Evolutionary conservation across 31 red algal species (phyloP), one percentile per base, ranked within the genome.

Genomic region (Bonnemaisonia californica): DNA sequence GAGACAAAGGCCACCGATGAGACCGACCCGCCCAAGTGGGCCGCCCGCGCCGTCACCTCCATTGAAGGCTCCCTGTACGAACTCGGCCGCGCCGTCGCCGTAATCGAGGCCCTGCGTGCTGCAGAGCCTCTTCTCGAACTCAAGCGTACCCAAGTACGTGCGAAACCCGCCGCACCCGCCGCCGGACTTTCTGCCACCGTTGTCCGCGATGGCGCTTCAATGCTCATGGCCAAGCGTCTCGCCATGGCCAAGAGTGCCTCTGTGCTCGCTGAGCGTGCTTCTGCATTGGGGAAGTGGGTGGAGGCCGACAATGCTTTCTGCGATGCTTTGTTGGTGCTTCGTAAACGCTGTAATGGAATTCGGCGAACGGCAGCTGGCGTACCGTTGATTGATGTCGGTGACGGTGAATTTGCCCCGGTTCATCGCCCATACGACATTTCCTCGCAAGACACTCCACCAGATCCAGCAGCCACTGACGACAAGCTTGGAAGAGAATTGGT

Each of bases 301-400:
- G 66, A 71, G 4, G 76, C 74, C 5, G 81, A 92, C 59, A 85
- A 85, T 35, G 56, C 81, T 22, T 92, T 80, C 64, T 71, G 74
- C 29, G 68, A 81, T 13, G 80, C 81, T 33, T 71, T 92, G 54
- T 64, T 85, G 13, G 69, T 30, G 21, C 54, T 92, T 2, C 56
- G 89, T 13, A 81, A 85, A 37, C 19, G 48, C 13, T 80, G 76
- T 60, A 77, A 80, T 48, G 89, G 81, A 7, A 74, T 80, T 45
- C 42, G 89, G 5, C 72, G 89, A 7, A 31, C 74, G 9, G 19
- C 69, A 1, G 67, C 76, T 21, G 76, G 88, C 47, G 68, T 76
- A 1, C 89, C 89, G 27, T 28, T 92, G 1, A 80, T 92, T 37
- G 89, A 92, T 68, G 89, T 92, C 21, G 89, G 89, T 5, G 89